Conservation (phyloP, 176 grass and related monocot species). For the Tillandsia leiboldiana region DNA sequence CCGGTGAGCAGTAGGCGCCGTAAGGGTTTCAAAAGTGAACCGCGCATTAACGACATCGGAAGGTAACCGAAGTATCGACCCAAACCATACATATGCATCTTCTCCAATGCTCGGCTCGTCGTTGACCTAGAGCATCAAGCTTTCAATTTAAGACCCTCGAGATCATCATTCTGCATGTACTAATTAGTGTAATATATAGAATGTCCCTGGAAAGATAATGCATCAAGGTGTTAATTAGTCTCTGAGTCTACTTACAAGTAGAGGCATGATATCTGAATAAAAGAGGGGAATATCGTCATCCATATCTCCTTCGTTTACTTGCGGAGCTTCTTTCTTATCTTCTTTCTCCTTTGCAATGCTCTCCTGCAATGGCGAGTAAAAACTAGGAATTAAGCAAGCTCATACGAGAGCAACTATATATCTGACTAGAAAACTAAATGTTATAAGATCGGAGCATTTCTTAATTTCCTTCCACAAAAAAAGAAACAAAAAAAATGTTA, state of each 20-base stretch:
- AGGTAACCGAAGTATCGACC: conserved; percentile 64
- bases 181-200: not conserved
- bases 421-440: not conserved
- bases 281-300: conserved; percentile 70
- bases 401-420: not conserved
- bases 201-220: not conserved
- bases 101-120: conserved; percentile 70
- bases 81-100: conserved; percentile 82
- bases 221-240: not conserved
- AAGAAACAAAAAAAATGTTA: not conserved
- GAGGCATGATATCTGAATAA: conserved; percentile 93
- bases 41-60: conserved; percentile 78
- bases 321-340: conserved; percentile 44
- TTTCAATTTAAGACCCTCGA: not conserved
- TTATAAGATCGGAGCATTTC: not conserved
- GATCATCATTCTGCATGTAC: not conserved
- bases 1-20: conserved; percentile 47
- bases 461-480: not conserved
- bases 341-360: conserved; percentile 67
- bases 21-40: conserved; percentile 86
- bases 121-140: conserved; percentile 39
- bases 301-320: conserved; percentile 45
- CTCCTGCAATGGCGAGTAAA: conserved; percentile 36
- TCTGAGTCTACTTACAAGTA: conserved; percentile 46
- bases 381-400: not conserved